Conservation (phyloP, 306 rosid species). For the Begonia fuchsioides region DNA sequence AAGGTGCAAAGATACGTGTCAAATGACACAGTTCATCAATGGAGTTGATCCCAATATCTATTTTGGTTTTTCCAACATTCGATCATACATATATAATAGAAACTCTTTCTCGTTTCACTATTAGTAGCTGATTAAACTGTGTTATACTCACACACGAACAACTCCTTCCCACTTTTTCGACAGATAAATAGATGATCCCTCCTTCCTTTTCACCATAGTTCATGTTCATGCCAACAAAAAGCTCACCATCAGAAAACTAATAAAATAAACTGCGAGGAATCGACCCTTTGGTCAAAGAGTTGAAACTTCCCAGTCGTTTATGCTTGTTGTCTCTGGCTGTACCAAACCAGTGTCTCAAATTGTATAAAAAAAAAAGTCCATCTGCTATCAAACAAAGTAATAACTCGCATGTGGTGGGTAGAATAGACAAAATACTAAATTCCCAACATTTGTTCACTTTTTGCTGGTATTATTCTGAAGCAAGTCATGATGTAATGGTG, state of each 20-base stretch:
- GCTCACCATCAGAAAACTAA: too few species aligned
- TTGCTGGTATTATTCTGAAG: too few species aligned
- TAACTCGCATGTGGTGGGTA: too few species aligned
- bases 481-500: too few species aligned
- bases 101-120: constrained; percentile 5
- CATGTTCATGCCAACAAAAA: neutral
- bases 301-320: neutral
- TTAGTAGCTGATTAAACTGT: constrained; percentile 8
- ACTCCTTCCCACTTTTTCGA: neutral
- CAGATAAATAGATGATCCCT: neutral
- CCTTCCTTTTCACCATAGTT: neutral
- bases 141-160: constrained; percentile 4
- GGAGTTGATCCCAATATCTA: too few species aligned
- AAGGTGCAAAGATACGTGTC: too few species aligned
- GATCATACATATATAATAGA: neutral
- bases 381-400: neutral
- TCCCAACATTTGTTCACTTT: too few species aligned
- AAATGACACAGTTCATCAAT: too few species aligned
- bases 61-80: too few species aligned
- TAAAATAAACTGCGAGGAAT: constrained; percentile 2
- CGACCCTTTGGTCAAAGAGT: neutral
- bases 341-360: constrained; percentile 8
- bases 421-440: too few species aligned
- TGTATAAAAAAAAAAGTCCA: neutral
- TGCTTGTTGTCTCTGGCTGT: constrained; percentile 13